phyloP scores from a whole-genome alignment of 169 alveolate genomes.

The Fabrea salina region DNA sequence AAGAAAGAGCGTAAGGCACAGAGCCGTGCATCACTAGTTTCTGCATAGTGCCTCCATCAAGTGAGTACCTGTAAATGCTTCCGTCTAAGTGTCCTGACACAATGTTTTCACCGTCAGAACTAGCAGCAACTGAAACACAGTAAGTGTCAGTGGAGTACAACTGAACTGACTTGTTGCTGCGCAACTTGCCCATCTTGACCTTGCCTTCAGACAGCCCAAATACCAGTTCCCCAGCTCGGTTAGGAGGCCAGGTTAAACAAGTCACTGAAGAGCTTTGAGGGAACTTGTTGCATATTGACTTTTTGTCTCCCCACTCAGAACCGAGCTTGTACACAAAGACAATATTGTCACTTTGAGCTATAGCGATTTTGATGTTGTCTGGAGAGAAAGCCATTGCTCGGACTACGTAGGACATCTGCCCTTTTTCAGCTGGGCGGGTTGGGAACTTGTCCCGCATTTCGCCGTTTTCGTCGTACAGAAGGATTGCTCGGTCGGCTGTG shows the following conservation, averaged over 20 bases:
- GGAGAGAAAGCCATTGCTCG: constrained; percentile 89
- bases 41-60: constrained; percentile 64
- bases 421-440: constrained; percentile 86
- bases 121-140: constrained; percentile 81
- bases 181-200: constrained; percentile 83
- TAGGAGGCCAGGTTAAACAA: constrained; percentile 88
- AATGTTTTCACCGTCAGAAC: constrained; percentile 84
- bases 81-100: constrained; percentile 90
- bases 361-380: constrained; percentile 84
- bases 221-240: constrained; percentile 77
- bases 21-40: constrained; percentile 69
- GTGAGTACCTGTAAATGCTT: constrained; percentile 76
- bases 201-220: constrained; percentile 93
- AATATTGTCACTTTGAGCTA: constrained; percentile 88
- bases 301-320: constrained; percentile 86
- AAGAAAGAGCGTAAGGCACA: constrained; percentile 81
- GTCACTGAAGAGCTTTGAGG: constrained; percentile 87
- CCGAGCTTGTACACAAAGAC: constrained; percentile 90
- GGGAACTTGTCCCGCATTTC: constrained; percentile 80
- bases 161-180: constrained; percentile 64
- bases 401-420: constrained; percentile 78
- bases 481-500: constrained; percentile 85
- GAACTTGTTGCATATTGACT: constrained; percentile 88
- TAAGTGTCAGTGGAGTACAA: constrained; percentile 79
- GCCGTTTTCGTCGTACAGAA: constrained; percentile 84